These are phyloP conservation scores for Calonectria ilicicola DNA, from an alignment of 2,329 filamentous ascomycete genomes.

Conservation along the genomic window DNA sequence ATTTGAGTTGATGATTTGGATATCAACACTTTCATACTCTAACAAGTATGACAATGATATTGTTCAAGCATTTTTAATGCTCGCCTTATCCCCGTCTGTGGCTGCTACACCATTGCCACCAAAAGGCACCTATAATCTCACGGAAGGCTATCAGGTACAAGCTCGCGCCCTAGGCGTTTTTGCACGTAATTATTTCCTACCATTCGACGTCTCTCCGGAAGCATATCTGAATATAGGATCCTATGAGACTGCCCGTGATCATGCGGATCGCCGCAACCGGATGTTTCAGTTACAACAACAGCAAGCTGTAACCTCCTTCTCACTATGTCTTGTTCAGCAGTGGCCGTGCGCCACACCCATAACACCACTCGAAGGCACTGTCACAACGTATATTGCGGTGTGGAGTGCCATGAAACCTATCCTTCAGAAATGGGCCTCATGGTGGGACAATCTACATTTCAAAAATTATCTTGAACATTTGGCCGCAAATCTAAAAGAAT, in stretches of 20 bases:
- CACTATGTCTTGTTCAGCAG: background rate
- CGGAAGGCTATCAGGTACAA: background rate
- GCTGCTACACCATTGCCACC: background rate
- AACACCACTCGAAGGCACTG: background rate
- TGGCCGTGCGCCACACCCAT: slow-evolving; percentile 22
- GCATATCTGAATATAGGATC: too few species aligned
- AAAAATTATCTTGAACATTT: slow-evolving; percentile 17
- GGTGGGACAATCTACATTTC: slow-evolving; percentile 30
- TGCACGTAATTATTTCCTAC: too few species aligned
- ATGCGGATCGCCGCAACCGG: too few species aligned
- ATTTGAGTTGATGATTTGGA: slow-evolving; percentile 32
- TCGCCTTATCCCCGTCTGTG: slow-evolving; percentile 2
- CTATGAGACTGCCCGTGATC: too few species aligned
- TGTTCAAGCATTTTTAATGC: slow-evolving; percentile 28
- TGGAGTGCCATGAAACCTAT: background rate
- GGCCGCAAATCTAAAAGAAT: background rate
- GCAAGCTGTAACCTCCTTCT: slow-evolving; percentile 2
- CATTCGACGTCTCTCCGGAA: too few species aligned
- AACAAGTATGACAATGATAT: slow-evolving; percentile 9
- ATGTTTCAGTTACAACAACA: too few species aligned
- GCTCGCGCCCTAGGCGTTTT: background rate
- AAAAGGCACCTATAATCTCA: background rate
- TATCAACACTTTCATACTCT: slow-evolving; percentile 30
- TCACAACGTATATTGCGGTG: slow-evolving; percentile 18
- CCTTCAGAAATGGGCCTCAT: slow-evolving; percentile 7